phyloP scores from a whole-genome alignment of 805 yeast genomes.

The Candida loeiensis region DNA sequence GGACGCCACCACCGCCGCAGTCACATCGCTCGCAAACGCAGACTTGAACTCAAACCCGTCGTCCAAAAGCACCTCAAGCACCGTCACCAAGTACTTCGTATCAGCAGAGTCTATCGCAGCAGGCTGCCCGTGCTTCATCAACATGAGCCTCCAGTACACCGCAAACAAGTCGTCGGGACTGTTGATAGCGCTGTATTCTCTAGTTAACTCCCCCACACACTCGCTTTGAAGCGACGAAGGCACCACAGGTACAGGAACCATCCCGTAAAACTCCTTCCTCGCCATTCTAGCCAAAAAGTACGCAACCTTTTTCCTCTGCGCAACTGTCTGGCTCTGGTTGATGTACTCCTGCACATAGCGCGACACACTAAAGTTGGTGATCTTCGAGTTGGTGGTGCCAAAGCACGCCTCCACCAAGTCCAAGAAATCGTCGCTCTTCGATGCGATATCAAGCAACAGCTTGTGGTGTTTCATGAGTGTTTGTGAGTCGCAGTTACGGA shows the following conservation, averaged over 20 bases:
- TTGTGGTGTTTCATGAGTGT: conserved; percentile 47
- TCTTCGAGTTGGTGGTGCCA: conserved; percentile 41
- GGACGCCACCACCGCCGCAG: conserved; percentile 38
- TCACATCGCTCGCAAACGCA: conserved; percentile 37
- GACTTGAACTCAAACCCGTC: conserved; percentile 11
- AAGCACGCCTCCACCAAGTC: conserved; percentile 47
- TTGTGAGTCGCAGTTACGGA: conserved; percentile 54
- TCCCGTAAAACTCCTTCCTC: conserved; percentile 9
- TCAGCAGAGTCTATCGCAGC: conserved; percentile 12
- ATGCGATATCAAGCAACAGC: conserved; percentile 38
- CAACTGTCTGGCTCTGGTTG: conserved; percentile 20
- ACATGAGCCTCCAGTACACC: conserved; percentile 49
- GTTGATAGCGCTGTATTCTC: conserved; percentile 8
- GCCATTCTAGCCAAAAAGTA: conserved; percentile 18
- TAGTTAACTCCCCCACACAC: conserved; percentile 11
- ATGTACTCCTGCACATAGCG: conserved; percentile 49
- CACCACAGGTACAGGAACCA: conserved; percentile 18
- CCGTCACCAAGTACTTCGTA: conserved; percentile 16
- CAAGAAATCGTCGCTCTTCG: conserved; percentile 34
- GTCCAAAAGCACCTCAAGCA: conserved; percentile 12
- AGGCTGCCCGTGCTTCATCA: conserved; percentile 36
- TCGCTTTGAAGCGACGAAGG: conserved; percentile 28
- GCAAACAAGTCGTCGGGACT: conserved; percentile 24
- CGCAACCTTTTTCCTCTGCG: conserved; percentile 26
- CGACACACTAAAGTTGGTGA: conserved; percentile 40